Evolutionary conservation across 2,329 filamentous ascomycete genomes (phyloP).

Genomic region (Phialemoniopsis sp.): DNA sequence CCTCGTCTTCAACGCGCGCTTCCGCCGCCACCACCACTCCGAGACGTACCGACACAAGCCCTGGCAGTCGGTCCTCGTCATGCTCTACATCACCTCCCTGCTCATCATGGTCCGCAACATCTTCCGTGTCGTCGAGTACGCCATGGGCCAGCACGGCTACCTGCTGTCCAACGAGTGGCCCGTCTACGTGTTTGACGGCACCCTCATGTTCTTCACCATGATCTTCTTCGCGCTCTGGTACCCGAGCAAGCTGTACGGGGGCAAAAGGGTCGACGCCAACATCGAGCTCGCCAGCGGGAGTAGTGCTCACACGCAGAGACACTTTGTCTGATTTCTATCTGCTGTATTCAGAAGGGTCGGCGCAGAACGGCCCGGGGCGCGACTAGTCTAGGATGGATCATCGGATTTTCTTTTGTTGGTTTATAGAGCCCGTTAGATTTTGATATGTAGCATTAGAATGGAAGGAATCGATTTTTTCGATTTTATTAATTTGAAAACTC

Average conservation of each 20-base stretch:
- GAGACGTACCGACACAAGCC: slow-evolving; percentile 11
- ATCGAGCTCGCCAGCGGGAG: no score
- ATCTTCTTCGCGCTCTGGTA: slow-evolving; percentile 11
- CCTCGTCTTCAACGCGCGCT: slow-evolving; percentile 33
- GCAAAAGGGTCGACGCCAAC: no score
- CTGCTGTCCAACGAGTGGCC: slow-evolving; percentile 32
- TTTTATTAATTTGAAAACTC: no score
- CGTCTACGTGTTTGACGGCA: slow-evolving; percentile 37
- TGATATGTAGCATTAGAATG: no score
- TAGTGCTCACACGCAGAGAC: no score
- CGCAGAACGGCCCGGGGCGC: no score
- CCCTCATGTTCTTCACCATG: slow-evolving; percentile 29
- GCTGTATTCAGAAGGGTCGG: no score
- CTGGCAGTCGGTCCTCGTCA: slow-evolving; percentile 26
- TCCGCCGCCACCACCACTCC: slow-evolving; percentile 1
- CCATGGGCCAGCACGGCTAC: slow-evolving; percentile 33
- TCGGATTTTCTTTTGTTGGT: no score
- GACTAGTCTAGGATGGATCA: no score
- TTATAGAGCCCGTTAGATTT: no score
- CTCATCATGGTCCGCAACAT: slow-evolving; percentile 37
- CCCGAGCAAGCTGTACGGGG: slow-evolving; percentile 8
- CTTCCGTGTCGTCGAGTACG: slow-evolving; percentile 45
- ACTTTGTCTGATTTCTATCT: no score
- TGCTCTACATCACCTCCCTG: slow-evolving; percentile 28
- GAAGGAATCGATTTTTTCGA: no score